These are phyloP conservation scores for Neltuma alba DNA, from an alignment of 306 rosid genomes.

Conservation along the genomic window DNA sequence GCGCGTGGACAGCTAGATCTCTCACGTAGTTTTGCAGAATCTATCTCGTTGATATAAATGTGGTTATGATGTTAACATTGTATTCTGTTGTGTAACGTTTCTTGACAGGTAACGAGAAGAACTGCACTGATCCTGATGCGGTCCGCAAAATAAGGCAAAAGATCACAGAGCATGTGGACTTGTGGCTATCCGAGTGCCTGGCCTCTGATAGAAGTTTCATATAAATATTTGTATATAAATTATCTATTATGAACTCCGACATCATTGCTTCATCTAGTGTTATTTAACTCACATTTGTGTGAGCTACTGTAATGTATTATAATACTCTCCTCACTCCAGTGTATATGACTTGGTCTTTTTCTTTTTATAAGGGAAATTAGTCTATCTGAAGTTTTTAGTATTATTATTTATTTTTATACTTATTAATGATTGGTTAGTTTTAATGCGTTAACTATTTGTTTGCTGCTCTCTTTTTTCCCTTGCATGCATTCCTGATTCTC, in stretches of 20 bases:
- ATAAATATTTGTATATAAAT: conserved; percentile 28
- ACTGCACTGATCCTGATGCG: conserved; percentile 80
- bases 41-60: not conserved
- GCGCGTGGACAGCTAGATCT: not conserved
- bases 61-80: conserved; percentile 7
- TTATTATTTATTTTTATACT: no score
- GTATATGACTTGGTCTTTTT: no score
- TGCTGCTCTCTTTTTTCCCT: no score
- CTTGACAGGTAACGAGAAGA: conserved; percentile 67
- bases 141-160: conserved; percentile 83
- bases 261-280: not conserved
- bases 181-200: conserved; percentile 84
- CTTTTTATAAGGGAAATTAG: no score
- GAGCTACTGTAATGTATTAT: no score
- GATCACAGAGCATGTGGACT: conserved; percentile 68
- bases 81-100: conserved; percentile 25
- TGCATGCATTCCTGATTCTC: no score
- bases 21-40: not conserved
- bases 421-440: no score
- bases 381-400: no score
- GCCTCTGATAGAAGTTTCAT: conserved; percentile 34
- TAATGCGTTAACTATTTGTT: no score
- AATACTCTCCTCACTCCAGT: no score
- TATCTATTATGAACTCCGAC: not conserved
- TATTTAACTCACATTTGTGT: conserved; percentile 8